Conservation (phyloP, 1,139 yeast species). For the Wickerhamomyces sp. region DNA sequence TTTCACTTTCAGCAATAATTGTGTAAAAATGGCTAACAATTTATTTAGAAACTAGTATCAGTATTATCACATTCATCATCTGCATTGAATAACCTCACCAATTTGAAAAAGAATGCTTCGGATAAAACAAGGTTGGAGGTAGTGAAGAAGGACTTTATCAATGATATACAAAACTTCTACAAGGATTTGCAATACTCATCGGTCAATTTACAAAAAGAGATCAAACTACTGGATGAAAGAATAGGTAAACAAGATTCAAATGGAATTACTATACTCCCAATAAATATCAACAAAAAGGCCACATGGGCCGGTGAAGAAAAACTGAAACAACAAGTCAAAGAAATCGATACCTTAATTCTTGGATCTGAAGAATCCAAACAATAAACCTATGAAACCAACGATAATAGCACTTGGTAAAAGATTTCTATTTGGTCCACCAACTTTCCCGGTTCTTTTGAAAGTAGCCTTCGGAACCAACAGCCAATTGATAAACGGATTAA, state of each 20-base stretch:
- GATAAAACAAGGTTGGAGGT: constrained; percentile 11
- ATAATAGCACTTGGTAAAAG: constrained; percentile 5
- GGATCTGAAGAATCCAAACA: constrained; percentile 10
- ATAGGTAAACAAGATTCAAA: constrained; percentile 41
- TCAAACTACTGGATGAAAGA: constrained; percentile 54
- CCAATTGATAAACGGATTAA: constrained; percentile 24
- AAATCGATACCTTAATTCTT: constrained; percentile 1
- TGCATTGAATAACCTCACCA: constrained; percentile 16
- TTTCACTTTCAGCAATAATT: constrained; percentile 24
- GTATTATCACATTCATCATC: constrained; percentile 24
- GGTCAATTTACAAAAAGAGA: constrained; percentile 49
- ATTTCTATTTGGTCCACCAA: constrained; percentile 8
- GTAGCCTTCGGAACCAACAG: constrained; percentile 17
- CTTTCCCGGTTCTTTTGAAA: constrained; percentile 19
- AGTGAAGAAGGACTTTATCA: constrained; percentile 15
- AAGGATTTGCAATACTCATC: constrained; percentile 23
- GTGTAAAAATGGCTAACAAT: constrained; percentile 5
- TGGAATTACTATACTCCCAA: constrained; percentile 52
- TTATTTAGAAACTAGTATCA: constrained; percentile 23
- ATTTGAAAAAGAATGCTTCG: constrained; percentile 19
- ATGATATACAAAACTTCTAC: constrained; percentile 19
- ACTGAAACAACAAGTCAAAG: constrained; percentile 28
- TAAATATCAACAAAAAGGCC: constrained; percentile 58
- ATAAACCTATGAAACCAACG: constrained; percentile 6
- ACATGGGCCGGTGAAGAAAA: constrained; percentile 51